Conservation (phyloP, 371 early-diverging fungal species). For the Choanephora cucurbitarum region DNA sequence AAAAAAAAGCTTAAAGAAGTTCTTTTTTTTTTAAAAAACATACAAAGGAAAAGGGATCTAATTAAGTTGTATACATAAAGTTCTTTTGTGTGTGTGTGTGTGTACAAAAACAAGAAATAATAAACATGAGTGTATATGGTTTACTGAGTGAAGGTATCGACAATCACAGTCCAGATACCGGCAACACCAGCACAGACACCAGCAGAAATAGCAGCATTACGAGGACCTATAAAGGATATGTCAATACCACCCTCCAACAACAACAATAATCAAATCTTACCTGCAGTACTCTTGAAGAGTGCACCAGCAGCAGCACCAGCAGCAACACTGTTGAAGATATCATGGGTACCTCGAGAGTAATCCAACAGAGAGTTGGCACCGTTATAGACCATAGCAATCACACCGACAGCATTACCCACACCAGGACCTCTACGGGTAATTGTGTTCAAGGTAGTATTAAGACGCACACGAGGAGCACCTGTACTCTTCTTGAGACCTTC, state of each 20-base stretch:
- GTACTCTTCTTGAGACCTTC: conserved; percentile 74
- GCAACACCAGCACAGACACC: conserved; percentile 61
- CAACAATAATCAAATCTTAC: conserved; percentile 16
- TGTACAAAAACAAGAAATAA: too few relatives aligned
- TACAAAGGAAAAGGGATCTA: too few relatives aligned
- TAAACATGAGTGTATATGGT: not conserved
- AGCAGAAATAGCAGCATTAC: conserved; percentile 57
- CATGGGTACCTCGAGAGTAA: conserved; percentile 62
- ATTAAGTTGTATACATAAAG: not conserved
- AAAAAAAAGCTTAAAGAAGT: too few relatives aligned
- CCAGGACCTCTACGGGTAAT: conserved; percentile 88
- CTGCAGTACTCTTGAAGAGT: conserved; percentile 74
- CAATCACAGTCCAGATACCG: conserved; percentile 26
- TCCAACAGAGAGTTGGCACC: conserved; percentile 72
- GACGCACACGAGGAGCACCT: conserved; percentile 63
- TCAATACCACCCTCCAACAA: not conserved
- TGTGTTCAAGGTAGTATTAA: conserved; percentile 83
- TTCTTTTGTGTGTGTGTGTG: not conserved
- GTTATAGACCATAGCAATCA: conserved; percentile 83
- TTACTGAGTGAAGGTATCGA: conserved; percentile 11
- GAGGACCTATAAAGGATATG: conserved; percentile 38
- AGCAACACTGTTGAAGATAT: conserved; percentile 67
- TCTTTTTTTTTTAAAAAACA: conserved; percentile 1
- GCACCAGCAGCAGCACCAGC: conserved; percentile 80
- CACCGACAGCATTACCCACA: conserved; percentile 82